Evolutionary conservation across 2,329 filamentous ascomycete genomes (phyloP).

Genomic region (Harringtonia lauricola): DNA sequence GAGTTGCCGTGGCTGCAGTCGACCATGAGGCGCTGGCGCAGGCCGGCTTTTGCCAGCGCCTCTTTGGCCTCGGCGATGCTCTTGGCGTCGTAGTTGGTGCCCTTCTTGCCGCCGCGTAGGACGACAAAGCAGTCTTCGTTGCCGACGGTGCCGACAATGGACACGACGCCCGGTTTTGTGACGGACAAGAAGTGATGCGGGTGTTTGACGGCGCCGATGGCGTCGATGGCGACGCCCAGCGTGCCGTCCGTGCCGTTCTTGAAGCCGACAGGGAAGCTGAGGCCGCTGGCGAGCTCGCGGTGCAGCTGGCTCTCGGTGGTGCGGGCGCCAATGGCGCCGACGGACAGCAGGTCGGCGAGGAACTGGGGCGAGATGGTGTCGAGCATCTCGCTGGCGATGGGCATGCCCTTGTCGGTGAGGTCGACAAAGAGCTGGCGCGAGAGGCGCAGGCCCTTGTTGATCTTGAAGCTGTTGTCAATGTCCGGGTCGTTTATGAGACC

Average conservation of each 20-base stretch:
- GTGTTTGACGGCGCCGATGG: conserved; percentile 83
- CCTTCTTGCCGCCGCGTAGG: conserved; percentile 80
- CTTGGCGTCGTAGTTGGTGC: conserved; percentile 84
- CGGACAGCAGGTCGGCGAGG: conserved; percentile 80
- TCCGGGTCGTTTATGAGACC: conserved; percentile 97
- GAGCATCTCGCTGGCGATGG: conserved; percentile 93
- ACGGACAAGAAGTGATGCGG: conserved; percentile 96
- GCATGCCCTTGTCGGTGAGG: conserved; percentile 85
- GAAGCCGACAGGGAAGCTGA: conserved; percentile 97
- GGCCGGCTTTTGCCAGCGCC: conserved; percentile 61
- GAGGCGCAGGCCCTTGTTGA: conserved; percentile 89
- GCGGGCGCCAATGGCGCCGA: conserved; percentile 88
- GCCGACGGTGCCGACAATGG: conserved; percentile 86
- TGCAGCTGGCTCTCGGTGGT: conserved; percentile 96
- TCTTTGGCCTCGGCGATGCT: conserved; percentile 78
- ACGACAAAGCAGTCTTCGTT: conserved; percentile 98
- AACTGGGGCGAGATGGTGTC: conserved; percentile 98
- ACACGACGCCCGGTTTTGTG: conserved; percentile 89
- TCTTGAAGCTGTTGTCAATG: conserved; percentile 96
- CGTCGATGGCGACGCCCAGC: conserved; percentile 82
- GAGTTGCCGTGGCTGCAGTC: conserved; percentile 98
- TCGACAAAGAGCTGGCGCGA: conserved; percentile 89
- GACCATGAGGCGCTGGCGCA: conserved; percentile 78
- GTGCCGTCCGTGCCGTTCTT: conserved; percentile 98
- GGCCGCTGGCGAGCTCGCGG: conserved; percentile 82